phyloP scores from a whole-genome alignment of 2,329 filamentous ascomycete species.

The Cordyceps tenuipes region DNA sequence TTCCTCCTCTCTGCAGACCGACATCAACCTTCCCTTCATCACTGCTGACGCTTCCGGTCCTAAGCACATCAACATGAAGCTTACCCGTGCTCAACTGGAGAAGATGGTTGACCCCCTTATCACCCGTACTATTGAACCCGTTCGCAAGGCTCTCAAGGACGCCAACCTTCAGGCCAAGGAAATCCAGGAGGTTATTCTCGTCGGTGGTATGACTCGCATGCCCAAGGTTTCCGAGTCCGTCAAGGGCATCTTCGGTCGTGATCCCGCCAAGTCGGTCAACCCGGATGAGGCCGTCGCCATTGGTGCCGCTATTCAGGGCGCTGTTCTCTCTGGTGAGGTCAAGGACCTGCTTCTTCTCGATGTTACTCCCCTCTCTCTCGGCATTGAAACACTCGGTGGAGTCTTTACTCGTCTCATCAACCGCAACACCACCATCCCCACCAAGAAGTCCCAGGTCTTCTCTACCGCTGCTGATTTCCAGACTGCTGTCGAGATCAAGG shows the following conservation, averaged over 20 bases:
- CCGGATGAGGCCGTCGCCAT: constrained; percentile 97
- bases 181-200: constrained; percentile 94
- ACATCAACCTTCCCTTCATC: constrained; percentile 98
- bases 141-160: constrained; percentile 95
- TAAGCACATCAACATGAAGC: constrained; percentile 97
- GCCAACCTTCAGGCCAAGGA: constrained; percentile 85
- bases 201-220: constrained; percentile 99
- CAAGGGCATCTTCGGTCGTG: constrained; percentile 93
- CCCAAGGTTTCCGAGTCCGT: constrained; percentile 95
- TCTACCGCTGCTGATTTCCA: constrained; percentile 97
- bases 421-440: constrained; percentile 98
- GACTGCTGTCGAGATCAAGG: constrained; percentile 98
- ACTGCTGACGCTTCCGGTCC: constrained; percentile 91
- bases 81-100: constrained; percentile 88
- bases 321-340: constrained; percentile 91
- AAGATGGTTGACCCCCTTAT: constrained; percentile 86
- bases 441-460: constrained; percentile 98
- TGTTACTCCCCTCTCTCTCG: constrained; percentile 89
- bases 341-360: constrained; percentile 93
- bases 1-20: constrained; percentile 88
- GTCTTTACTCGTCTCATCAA: constrained; percentile 98
- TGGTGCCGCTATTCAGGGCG: constrained; percentile 94
- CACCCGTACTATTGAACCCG: constrained; percentile 76
- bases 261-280: constrained; percentile 97
- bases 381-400: constrained; percentile 97